phyloP scores from a whole-genome alignment of 176 grass and related monocot species.

The Triticum timopheevii region DNA sequence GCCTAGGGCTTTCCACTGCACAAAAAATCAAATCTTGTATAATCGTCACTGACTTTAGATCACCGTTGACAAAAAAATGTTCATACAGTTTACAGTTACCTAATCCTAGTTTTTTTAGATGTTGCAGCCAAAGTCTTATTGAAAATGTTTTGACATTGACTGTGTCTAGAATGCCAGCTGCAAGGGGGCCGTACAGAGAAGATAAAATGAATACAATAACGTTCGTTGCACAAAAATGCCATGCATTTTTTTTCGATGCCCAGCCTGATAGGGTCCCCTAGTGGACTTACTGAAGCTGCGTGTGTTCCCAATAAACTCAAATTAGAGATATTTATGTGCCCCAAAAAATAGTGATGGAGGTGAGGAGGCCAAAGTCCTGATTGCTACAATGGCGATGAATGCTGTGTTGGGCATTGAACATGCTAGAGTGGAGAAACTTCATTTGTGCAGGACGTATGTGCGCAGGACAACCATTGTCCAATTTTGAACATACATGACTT shows the following conservation, averaged over 20 bases:
- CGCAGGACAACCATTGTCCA: background rate
- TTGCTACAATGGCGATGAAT: background rate
- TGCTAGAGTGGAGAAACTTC: background rate
- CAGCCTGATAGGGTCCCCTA: background rate
- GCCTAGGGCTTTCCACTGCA: background rate
- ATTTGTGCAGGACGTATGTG: background rate
- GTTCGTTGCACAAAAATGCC: background rate
- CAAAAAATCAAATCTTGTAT: background rate
- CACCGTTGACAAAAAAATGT: background rate
- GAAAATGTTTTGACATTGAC: background rate
- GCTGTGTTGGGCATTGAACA: background rate
- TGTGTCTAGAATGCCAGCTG: background rate
- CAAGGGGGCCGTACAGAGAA: background rate
- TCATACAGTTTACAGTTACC: background rate
- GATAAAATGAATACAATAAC: background rate
- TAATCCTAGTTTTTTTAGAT: background rate
- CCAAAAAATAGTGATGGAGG: background rate
- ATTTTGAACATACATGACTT: background rate
- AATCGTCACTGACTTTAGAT: background rate
- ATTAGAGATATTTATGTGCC: background rate
- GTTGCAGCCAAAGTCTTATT: background rate
- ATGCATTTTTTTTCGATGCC: background rate
- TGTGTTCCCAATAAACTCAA: background rate
- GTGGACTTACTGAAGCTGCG: background rate
- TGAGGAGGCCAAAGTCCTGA: background rate